Percentiles rank a stretch among this genome's conserved stretches.
phyloP scores from a whole-genome alignment of 441 rosid species.

The Pelargonium myrrhifolium region DNA sequence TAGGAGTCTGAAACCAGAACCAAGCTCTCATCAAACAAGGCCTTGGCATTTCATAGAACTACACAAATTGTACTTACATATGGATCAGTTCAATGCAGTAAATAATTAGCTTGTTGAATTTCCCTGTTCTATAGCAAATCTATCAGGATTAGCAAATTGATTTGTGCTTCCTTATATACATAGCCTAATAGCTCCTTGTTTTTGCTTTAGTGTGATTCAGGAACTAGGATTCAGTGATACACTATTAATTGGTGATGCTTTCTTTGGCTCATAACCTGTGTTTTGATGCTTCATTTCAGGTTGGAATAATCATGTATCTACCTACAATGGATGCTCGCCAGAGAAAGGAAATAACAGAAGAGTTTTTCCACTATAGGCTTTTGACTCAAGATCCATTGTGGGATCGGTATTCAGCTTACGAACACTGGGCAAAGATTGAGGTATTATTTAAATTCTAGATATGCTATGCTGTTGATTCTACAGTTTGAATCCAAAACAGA shows the following conservation, averaged over 20 bases:
- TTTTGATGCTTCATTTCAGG: constrained; percentile 37
- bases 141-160: neutral
- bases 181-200: neutral
- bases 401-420: constrained; percentile 78
- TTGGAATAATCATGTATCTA: constrained; percentile 96
- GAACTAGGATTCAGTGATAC: neutral
- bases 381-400: constrained; percentile 56
- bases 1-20: neutral
- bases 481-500: neutral
- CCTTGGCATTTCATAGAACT: neutral
- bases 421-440: constrained; percentile 99
- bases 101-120: too few relatives aligned
- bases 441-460: constrained; percentile 30
- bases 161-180: neutral
- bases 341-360: constrained; percentile 87
- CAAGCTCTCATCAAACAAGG: neutral
- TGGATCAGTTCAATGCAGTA: neutral
- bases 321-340: constrained; percentile 82
- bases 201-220: neutral
- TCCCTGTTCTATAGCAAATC: too few relatives aligned
- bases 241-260: neutral
- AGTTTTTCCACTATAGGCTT: constrained; percentile 77
- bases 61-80: neutral
- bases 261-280: neutral
- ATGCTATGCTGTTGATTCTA: constrained; percentile 1